Conservation (phyloP, 2,329 filamentous ascomycete species). For the Ceratocystis huliohia region DNA sequence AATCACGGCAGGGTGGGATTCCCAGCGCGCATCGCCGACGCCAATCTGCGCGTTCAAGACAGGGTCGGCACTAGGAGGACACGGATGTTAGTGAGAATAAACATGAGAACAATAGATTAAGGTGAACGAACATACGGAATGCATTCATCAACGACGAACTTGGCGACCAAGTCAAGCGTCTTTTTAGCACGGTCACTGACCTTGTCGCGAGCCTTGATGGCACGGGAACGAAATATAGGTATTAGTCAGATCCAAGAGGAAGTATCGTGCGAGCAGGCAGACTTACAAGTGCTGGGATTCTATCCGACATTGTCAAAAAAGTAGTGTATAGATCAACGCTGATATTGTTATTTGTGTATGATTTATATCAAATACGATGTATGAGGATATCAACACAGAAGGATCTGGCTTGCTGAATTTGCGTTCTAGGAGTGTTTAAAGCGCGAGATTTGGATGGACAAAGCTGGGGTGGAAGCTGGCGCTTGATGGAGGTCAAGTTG, state of each 20-base stretch:
- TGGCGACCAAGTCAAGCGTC: conserved; percentile 77
- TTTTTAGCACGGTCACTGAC: conserved; percentile 77
- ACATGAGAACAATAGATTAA: not conserved
- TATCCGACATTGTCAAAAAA: conserved; percentile 15
- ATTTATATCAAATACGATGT: no score
- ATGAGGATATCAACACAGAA: no score
- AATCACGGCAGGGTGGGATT: conserved; percentile 63
- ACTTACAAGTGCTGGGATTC: conserved; percentile 19
- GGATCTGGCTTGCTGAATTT: no score
- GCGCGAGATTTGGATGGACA: no score
- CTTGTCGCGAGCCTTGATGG: conserved; percentile 35
- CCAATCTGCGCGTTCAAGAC: conserved; percentile 72
- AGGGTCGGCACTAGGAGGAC: conserved; percentile 51
- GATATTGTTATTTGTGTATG: not conserved
- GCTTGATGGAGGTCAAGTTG: not conserved
- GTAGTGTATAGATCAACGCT: not conserved
- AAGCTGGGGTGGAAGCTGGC: not conserved
- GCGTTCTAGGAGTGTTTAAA: no score
- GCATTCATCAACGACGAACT: conserved; percentile 95
- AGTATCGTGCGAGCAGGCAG: not conserved
- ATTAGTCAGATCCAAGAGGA: not conserved
- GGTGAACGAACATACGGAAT: conserved; percentile 47
- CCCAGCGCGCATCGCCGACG: conserved; percentile 63
- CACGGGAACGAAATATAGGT: conserved; percentile 19
- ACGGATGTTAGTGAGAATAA: not conserved